A percentile compares a stretch with the other conserved stretches of the same genome.
Evolutionary conservation across 805 yeast species (phyloP).

Genomic region (Ogataea methanolica): DNA sequence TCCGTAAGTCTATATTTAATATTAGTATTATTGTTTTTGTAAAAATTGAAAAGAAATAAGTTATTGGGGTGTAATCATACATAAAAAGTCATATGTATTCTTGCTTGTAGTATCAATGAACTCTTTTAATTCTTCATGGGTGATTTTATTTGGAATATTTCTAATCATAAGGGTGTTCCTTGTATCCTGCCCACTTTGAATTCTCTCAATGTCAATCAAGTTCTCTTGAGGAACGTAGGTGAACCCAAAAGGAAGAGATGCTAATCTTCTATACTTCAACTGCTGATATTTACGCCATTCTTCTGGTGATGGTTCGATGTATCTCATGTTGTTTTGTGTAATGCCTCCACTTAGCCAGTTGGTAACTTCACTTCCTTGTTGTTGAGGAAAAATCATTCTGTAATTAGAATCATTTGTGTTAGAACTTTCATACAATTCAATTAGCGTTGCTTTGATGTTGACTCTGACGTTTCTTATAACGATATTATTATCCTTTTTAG

Average conservation of each 20-base stretch:
- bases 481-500: constrained; percentile 14
- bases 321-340: not conserved
- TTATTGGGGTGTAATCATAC: constrained; percentile 19
- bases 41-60: not conserved
- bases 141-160: constrained; percentile 50
- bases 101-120: constrained; percentile 42
- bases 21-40: constrained; percentile 6
- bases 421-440: constrained; percentile 15
- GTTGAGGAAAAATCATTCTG: not conserved
- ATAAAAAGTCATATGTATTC: constrained; percentile 35
- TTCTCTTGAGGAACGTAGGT: constrained; percentile 29
- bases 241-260: constrained; percentile 20
- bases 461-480: constrained; percentile 8
- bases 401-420: not conserved
- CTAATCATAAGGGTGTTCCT: constrained; percentile 49
- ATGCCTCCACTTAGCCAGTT: constrained; percentile 16
- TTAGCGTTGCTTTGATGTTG: constrained; percentile 19
- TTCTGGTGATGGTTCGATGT: constrained; percentile 6
- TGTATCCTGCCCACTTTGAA: constrained; percentile 37
- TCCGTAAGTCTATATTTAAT: constrained; percentile 35
- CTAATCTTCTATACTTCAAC: constrained; percentile 21
- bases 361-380: constrained; percentile 2
- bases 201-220: constrained; percentile 35
- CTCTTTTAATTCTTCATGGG: constrained; percentile 39
- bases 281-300: constrained; percentile 23